Evolutionary conservation across 176 grass and related monocot species (phyloP).

Genomic region (Triticum dicoccoides): DNA sequence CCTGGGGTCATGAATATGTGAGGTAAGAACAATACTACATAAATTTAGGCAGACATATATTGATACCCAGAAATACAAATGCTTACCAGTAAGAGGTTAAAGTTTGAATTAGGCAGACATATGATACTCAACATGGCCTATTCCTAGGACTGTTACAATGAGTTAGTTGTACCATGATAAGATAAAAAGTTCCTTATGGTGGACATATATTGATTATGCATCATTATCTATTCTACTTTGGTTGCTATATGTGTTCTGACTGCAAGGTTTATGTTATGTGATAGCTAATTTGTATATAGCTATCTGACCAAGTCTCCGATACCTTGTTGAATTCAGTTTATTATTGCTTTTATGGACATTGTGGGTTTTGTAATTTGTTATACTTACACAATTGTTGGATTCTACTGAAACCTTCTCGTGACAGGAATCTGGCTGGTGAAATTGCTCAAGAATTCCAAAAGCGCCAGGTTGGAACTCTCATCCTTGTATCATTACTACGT

Average conservation of each 20-base stretch:
- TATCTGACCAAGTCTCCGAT: no score
- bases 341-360: background rate
- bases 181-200: background rate
- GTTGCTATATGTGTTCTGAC: background rate
- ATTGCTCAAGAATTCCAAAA: conserved; percentile 97
- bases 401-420: conserved; percentile 24
- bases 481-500: background rate
- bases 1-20: conserved; percentile 98
- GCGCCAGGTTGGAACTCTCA: conserved; percentile 57
- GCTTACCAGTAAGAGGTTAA: background rate
- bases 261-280: background rate
- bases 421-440: conserved; percentile 93
- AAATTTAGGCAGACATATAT: background rate
- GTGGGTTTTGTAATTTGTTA: background rate
- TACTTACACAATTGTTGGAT: background rate
- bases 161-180: background rate
- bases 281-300: no score
- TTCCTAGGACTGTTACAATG: background rate
- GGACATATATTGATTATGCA: background rate
- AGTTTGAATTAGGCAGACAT: background rate
- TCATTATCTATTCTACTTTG: background rate
- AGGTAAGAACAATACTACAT: conserved; percentile 43
- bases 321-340: no score
- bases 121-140: background rate
- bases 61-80: background rate